A percentile compares a stretch with the other conserved stretches of the same genome.
phyloP scores from a whole-genome alignment of 805 yeast genomes.

The Hanseniaspora vineae region DNA sequence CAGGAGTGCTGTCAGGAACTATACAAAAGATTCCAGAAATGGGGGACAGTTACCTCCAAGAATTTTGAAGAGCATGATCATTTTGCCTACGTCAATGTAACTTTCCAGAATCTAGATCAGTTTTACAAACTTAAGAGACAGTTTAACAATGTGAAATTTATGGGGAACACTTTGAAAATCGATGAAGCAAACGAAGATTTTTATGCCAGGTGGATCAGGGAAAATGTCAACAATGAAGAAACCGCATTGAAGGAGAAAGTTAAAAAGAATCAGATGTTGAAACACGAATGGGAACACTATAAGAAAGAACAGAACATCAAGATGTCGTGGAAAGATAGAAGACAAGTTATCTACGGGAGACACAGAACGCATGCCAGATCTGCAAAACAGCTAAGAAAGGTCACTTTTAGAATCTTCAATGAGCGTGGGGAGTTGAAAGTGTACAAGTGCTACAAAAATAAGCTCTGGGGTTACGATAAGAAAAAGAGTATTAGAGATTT shows the following conservation, averaged over 20 bases:
- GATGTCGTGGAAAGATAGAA: slow-evolving; percentile 30
- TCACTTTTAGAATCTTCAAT: slow-evolving; percentile 48
- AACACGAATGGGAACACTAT: slow-evolving; percentile 28
- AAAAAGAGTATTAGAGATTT: slow-evolving; percentile 47
- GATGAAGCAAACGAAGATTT: slow-evolving; percentile 37
- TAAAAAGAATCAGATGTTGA: slow-evolving; percentile 21
- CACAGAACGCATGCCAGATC: slow-evolving; percentile 44
- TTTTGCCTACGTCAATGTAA: slow-evolving; percentile 59
- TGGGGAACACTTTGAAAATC: slow-evolving; percentile 55
- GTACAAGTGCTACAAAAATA: slow-evolving; percentile 53
- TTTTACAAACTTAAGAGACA: slow-evolving; percentile 39
- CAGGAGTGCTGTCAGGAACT: slow-evolving; percentile 29
- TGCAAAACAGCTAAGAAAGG: slow-evolving; percentile 21
- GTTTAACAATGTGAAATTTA: slow-evolving; percentile 60
- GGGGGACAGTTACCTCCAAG: slow-evolving; percentile 41
- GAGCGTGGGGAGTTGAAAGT: slow-evolving; percentile 44
- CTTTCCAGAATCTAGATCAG: slow-evolving; percentile 28
- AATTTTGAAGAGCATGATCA: slow-evolving; percentile 39
- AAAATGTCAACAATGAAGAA: slow-evolving; percentile 28
- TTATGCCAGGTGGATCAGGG: slow-evolving; percentile 31
- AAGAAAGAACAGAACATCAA: slow-evolving; percentile 27
- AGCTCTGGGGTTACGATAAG: slow-evolving; percentile 86
- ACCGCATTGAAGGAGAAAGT: slow-evolving; percentile 2
- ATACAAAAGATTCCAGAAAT: slow-evolving; percentile 42
- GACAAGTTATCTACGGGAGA: slow-evolving; percentile 43